Evolutionary conservation across 192 early-diverging fungal genomes (phyloP), one percentile per base, ranked within the genome.

Genomic region (Coemansia sp.): DNA sequence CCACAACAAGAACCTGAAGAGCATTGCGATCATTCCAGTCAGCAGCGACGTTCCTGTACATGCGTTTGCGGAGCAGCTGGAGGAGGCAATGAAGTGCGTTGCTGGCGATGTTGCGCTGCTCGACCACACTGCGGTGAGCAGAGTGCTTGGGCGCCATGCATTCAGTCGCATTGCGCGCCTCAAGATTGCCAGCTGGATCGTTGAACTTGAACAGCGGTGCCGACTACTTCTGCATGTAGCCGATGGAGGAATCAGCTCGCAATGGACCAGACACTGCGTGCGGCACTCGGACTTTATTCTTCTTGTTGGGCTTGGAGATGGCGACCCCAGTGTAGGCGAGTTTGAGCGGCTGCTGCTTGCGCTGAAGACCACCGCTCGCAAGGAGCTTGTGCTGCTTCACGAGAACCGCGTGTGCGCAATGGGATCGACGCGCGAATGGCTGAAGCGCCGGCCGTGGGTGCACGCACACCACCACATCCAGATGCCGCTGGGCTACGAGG

Each of bases 391-490:
- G 16, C 76, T 99, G 13, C 79, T 99, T 42, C 95, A 98, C 77
- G 83, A 86, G 39, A 86, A 90, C 64, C 84, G 94, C 61, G 74
- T 76, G 64, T 93, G 93, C 70, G 67, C 84, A 5, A 88, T 90
- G 3, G 98, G 98, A 14, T 86, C 87, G 25, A 98, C 98, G 12
- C 91, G 91, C 54, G 81, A 85, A 39, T 99, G 98, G 98, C 82
- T 99, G 20, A 95, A 94, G 83, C 92, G 88, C 63, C 86, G 96
- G 20, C 66, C 89, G 6, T 99, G 96, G 96, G 90, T 98, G 40
- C 95, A 98, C 70, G 93, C 93, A 0, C 96, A 99, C 78, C 97
- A 99, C 74, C 98, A 99, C 79, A 89, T 98, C 16, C 88, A 88
- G 61, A 94, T 94, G 92, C 84, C 88, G 22, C 51, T 86, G 74